Evolutionary conservation across 768 basidiomycete genomes (phyloP).

Genomic region (Brasilioporus rufonigricans): DNA sequence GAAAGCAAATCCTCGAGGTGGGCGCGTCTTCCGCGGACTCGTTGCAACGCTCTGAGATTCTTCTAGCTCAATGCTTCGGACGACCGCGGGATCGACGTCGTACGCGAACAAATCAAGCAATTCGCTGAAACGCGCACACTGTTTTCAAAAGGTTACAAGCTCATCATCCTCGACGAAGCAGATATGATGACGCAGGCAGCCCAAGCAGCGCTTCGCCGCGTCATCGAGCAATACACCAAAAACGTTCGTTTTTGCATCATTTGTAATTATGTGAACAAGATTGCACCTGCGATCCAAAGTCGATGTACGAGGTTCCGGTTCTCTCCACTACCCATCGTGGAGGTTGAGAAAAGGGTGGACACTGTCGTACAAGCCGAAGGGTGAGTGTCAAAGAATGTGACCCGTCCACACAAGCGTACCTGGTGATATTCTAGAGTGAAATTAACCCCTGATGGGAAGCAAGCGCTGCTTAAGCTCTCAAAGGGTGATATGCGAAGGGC

Average conservation of each 20-base stretch:
- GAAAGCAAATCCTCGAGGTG: slow-evolving; percentile 94
- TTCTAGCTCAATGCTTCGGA: slow-evolving; percentile 93
- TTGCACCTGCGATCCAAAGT: slow-evolving; percentile 96
- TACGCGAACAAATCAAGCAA: slow-evolving; percentile 97
- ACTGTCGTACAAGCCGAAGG: slow-evolving; percentile 80
- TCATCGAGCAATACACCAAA: slow-evolving; percentile 98
- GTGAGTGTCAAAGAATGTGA: slow-evolving; percentile 46
- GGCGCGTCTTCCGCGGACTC: slow-evolving; percentile 8
- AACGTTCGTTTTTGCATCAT: slow-evolving; percentile 99
- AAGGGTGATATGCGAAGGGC: slow-evolving; percentile 98
- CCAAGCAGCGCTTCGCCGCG: slow-evolving; percentile 92
- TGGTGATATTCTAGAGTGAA: slow-evolving; percentile 60
- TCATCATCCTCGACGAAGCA: slow-evolving; percentile 98
- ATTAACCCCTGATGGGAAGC: slow-evolving; percentile 80
- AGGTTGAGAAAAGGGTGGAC: slow-evolving; percentile 82
- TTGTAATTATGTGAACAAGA: slow-evolving; percentile 99
- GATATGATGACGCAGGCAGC: slow-evolving; percentile 99
- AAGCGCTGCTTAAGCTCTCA: slow-evolving; percentile 89
- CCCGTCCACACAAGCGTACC: neutral
- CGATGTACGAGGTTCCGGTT: slow-evolving; percentile 98
- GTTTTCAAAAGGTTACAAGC: slow-evolving; percentile 90
- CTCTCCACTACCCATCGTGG: slow-evolving; percentile 80
- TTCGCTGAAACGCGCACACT: slow-evolving; percentile 95
- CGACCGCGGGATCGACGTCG: slow-evolving; percentile 97
- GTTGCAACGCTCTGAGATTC: slow-evolving; percentile 1